Evolutionary conservation across 2,329 filamentous ascomycete species (phyloP), one percentile per base, ranked within the genome.

Genomic region (Dothistroma pini): DNA sequence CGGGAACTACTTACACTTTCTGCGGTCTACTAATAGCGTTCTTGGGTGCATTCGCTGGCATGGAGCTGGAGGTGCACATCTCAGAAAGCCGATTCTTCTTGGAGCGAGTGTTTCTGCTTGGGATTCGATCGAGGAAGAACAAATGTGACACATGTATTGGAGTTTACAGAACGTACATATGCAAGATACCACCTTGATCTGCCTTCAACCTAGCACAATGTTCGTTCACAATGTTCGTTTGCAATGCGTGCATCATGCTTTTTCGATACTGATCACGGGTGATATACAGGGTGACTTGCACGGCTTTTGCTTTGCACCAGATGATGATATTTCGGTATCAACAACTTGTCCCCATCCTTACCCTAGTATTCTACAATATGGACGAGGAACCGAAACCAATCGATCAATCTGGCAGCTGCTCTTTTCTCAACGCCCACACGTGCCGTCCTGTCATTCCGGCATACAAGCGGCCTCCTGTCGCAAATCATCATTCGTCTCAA

Each of bases 391-490:
- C 4, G 14, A 4, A 14, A 8, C 41, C 41, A 6, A 19, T 29
- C 25, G 3, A 29, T 29, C 25, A 29, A 29, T 29, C 25, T 3
- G 25, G 6, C 25, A 29, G 25, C 25, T 29, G 25, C 25, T 29
- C 25, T 3, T 29, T 29, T 2, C 25, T 29, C 25, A 29, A 29
- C 25, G 25, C 51, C 10, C 51, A 25, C 25, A 49, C 2, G 6
- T 59, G 57, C 57, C 57, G 57, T 59, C 10, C 32, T 48, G 41
- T 54, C 29, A 7, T 31, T 31, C 60, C 60, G 60, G 57, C 51
- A 64, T 63, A 56, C 62, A 57, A 57, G 54, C 57, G 53, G 54
- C 57, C 41, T 66, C 58, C 63, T 66, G 61, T 66, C 62, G 59
- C 64, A 47, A 63, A 54, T 62, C 62, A 58, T 62, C 47, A 16